Percentiles rank a stretch among this genome's conserved stretches.
Conservation (phyloP, 2,329 filamentous ascomycete genomes). For the Thelonectria discophora region DNA sequence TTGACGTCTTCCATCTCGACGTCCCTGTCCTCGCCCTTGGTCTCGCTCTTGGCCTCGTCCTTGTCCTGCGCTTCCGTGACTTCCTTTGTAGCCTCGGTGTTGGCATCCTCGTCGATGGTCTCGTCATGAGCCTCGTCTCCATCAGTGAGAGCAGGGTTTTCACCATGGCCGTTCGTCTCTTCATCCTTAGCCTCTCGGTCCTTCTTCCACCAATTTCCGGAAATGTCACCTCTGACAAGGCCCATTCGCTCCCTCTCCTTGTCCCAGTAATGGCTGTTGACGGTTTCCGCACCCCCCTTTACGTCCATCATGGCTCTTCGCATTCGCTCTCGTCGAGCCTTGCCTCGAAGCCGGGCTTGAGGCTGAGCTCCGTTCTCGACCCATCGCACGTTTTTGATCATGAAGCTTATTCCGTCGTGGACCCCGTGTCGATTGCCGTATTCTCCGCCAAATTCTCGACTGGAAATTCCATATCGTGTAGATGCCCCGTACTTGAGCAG, state of each 20-base stretch:
- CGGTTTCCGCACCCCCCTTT: constrained; percentile 49
- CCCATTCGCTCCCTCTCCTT: constrained; percentile 39
- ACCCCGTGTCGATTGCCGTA: constrained; percentile 52
- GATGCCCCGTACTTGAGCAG: constrained; percentile 80
- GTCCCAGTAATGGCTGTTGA: constrained; percentile 40
- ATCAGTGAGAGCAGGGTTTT: constrained; percentile 45
- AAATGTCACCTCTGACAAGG: constrained; percentile 44
- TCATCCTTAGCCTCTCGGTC: constrained; percentile 36
- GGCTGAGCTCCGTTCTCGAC: constrained; percentile 77
- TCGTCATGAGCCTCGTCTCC: constrained; percentile 60
- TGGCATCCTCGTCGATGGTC: constrained; percentile 19
- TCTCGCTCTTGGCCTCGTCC: neutral
- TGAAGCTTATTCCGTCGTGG: constrained; percentile 91
- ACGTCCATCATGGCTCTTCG: constrained; percentile 64
- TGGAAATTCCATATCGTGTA: constrained; percentile 82
- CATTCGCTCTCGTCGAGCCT: constrained; percentile 65
- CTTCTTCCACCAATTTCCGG: constrained; percentile 48
- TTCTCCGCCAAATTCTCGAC: constrained; percentile 76
- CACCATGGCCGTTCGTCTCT: constrained; percentile 43
- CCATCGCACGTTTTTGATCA: constrained; percentile 83
- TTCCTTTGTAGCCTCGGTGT: constrained; percentile 14
- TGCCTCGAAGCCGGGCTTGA: constrained; percentile 64
- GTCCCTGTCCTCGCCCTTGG: constrained; percentile 19
- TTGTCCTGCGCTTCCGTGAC: constrained; percentile 14
- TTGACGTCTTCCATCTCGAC: constrained; percentile 45